A percentile compares a stretch with the other conserved stretches of the same genome.
Conservation (phyloP, 371 early-diverging fungal species). For the Thermomucor indicae-seudaticae region DNA sequence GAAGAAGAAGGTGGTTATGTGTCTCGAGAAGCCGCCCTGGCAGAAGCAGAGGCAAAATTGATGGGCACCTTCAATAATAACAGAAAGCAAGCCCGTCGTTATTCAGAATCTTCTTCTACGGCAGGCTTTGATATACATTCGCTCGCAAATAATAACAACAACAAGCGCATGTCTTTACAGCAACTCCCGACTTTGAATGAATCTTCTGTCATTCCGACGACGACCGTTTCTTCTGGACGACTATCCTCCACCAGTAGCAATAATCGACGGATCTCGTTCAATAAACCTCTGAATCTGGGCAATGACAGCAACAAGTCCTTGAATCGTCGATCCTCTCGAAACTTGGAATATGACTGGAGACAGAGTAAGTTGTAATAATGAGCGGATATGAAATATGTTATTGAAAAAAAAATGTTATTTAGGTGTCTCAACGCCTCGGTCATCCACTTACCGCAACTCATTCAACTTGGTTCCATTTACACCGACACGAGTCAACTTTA, state of each 20-base stretch:
- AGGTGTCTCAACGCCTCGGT: slow-evolving; percentile 12
- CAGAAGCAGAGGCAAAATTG: slow-evolving; percentile 50
- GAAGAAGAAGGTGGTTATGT: slow-evolving; percentile 26
- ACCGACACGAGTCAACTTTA: slow-evolving; percentile 48
- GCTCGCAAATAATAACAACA: slow-evolving; percentile 6
- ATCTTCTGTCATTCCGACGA: no score
- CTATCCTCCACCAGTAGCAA: no score
- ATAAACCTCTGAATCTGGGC: slow-evolving; percentile 29
- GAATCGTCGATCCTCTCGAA: slow-evolving; percentile 35
- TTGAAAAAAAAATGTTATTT: not conserved
- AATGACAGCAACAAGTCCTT: slow-evolving; percentile 19
- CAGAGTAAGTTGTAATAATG: slow-evolving; percentile 16
- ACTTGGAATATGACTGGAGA: slow-evolving; percentile 44
- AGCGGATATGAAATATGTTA: not conserved
- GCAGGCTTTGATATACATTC: slow-evolving; percentile 9
- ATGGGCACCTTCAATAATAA: slow-evolving; percentile 35
- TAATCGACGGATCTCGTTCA: slow-evolving; percentile 23
- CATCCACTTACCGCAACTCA: slow-evolving; percentile 13
- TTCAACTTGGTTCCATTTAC: slow-evolving; percentile 48
- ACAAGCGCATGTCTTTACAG: slow-evolving; percentile 36
- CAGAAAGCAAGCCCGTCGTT: slow-evolving; percentile 6
- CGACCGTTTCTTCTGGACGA: no score
- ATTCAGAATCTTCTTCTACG: slow-evolving; percentile 8
- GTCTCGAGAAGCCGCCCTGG: slow-evolving; percentile 40
- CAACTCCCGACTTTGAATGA: slow-evolving; percentile 40